Evolutionary conservation across 441 rosid species (phyloP).

Genomic region (Euphorbia celastroides): DNA sequence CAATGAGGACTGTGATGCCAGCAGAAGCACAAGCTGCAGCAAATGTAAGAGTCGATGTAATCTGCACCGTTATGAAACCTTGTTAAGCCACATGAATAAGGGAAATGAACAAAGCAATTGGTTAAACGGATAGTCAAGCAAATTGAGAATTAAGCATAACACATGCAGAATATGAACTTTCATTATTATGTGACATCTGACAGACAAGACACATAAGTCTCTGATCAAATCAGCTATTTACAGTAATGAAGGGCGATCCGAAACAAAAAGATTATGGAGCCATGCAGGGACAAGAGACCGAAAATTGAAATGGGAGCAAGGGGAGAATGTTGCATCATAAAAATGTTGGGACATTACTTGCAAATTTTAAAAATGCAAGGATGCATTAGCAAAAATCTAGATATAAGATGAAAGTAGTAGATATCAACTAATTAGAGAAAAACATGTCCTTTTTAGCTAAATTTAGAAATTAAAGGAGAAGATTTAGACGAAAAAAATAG

Average conservation of each 20-base stretch:
- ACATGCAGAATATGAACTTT: background rate
- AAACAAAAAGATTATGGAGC: background rate
- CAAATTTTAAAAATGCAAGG: background rate
- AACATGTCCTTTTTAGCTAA: background rate
- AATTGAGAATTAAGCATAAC: background rate
- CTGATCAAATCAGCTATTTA: background rate
- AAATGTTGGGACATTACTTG: background rate
- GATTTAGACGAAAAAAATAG: too few relatives aligned
- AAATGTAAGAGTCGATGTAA: slow-evolving; percentile 61
- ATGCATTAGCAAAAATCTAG: background rate
- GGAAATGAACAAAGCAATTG: background rate
- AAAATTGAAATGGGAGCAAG: background rate
- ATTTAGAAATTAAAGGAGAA: too few relatives aligned
- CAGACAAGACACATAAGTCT: background rate
- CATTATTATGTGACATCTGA: background rate
- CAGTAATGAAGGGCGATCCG: background rate
- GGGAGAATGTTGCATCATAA: background rate
- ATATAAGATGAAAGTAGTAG: background rate
- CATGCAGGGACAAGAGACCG: background rate
- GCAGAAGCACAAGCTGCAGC: slow-evolving; percentile 89
- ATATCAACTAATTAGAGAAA: background rate
- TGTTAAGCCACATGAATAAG: background rate
- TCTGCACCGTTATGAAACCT: slow-evolving; percentile 33
- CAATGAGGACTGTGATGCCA: slow-evolving; percentile 78
- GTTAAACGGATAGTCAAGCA: background rate